Evolutionary conservation across 306 rosid genomes (phyloP), one percentile per base, ranked within the genome.

Genomic region (Vigna radiata): DNA sequence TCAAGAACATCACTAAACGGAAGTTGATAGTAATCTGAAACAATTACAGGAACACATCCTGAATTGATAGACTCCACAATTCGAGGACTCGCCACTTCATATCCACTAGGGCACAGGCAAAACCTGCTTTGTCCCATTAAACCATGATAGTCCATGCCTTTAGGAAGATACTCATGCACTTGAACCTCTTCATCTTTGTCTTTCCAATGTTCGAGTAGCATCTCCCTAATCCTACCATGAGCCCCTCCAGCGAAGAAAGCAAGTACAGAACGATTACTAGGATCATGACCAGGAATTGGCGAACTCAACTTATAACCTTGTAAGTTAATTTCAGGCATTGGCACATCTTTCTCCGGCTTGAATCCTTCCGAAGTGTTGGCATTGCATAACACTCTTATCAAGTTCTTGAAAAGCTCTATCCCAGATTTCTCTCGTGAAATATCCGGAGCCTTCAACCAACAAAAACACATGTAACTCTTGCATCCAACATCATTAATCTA

Each of bases 11-110:
- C 93, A 53, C 84, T 79, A 21, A 90, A 93, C 0, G 96, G 96
- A 17, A 89, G 39, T 1, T 80, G 60, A 47, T 88, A 93, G 37
- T 72, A 2, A 54, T 93, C 92, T 0, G 93, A 89, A 8, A 93
- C 81, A 23, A 93, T 82, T 7, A 93, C 94, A 0, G 97, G 97
- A 0, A 93, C 91, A 60, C 96, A 93, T 0, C 92, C 96, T 4
- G 84, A 29, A 8, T 71, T 74, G 31, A 89, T 89, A 2, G 97
- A 80, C 21, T 87, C 88, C 31, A 88, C 96, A 4, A 93, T 6
- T 48, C 97, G 88, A 1, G 97, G 91, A 68, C 97, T 93, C 0
- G 97, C 97, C 13, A 93, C 97, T 76, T 93, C 96, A 36, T 74
- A 89, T 0, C 97, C 97, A 80, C 97, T 93, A 1, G 96, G 96